Evolutionary conservation across 2,329 filamentous ascomycete genomes (phyloP).

Genomic region (Fusarium illudens): DNA sequence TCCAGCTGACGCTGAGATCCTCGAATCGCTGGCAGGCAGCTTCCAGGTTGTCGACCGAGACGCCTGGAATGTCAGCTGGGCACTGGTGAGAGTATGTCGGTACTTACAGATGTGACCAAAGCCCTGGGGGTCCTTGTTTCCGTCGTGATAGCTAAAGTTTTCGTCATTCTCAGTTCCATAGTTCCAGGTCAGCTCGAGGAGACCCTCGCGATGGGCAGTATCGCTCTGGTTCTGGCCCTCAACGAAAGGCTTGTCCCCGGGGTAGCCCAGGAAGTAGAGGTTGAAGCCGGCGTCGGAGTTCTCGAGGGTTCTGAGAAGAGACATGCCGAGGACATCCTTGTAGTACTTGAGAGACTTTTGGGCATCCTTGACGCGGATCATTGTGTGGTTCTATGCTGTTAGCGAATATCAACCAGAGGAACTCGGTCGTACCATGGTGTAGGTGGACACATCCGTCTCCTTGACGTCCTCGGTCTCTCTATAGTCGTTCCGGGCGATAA

Average conservation of each 20-base stretch:
- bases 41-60: slow-evolving; percentile 88
- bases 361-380: slow-evolving; percentile 90
- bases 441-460: slow-evolving; percentile 76
- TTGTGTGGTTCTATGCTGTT: slow-evolving; percentile 77
- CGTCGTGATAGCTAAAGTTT: slow-evolving; percentile 87
- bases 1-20: slow-evolving; percentile 82
- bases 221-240: slow-evolving; percentile 54
- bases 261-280: slow-evolving; percentile 91
- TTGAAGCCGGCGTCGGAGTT: slow-evolving; percentile 79
- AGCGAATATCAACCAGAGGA: not conserved
- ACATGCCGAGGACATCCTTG: slow-evolving; percentile 90
- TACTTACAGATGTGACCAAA: slow-evolving; percentile 89
- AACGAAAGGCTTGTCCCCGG: slow-evolving; percentile 61
- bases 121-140: slow-evolving; percentile 89
- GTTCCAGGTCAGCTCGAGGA: slow-evolving; percentile 91
- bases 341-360: slow-evolving; percentile 81
- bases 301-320: slow-evolving; percentile 76
- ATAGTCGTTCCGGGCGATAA: slow-evolving; percentile 76
- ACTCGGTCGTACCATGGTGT: slow-evolving; percentile 67
- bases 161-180: slow-evolving; percentile 86
- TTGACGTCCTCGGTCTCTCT: slow-evolving; percentile 77
- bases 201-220: slow-evolving; percentile 76
- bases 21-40: slow-evolving; percentile 89
- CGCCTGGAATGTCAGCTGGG: slow-evolving; percentile 56
- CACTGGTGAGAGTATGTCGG: not conserved